Conservation (phyloP, 495 filamentous ascomycete species). For the Tuber borchii region DNA sequence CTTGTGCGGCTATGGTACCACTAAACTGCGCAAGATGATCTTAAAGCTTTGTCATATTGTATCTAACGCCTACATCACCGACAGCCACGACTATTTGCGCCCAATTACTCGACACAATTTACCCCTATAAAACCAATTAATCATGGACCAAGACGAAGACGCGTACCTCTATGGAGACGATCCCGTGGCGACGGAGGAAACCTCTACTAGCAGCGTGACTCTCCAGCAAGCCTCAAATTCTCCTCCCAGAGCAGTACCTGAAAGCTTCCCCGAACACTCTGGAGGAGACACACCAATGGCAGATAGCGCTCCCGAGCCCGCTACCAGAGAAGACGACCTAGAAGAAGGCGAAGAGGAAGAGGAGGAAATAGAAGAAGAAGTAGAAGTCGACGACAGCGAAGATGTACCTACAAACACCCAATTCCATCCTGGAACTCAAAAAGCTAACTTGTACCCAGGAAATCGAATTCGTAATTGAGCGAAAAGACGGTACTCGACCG, state of each 20-base stretch:
- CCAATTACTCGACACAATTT: neutral
- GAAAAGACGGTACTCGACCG: constrained; percentile 67
- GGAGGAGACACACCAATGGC: constrained; percentile 40
- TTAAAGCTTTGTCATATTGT: neutral
- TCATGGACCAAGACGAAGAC: constrained; percentile 42
- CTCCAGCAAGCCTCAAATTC: neutral
- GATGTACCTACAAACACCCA: constrained; percentile 21
- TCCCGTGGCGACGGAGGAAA: neutral
- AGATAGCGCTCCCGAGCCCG: constrained; percentile 19
- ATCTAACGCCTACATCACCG: neutral
- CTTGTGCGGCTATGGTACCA: neutral
- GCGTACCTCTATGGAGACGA: constrained; percentile 41
- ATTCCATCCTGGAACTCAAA: constrained; percentile 14
- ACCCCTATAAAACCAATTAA: constrained; percentile 5
- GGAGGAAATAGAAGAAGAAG: constrained; percentile 64
- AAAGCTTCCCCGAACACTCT: constrained; percentile 11
- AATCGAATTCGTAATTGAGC: constrained; percentile 88
- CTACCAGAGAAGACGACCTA: constrained; percentile 45
- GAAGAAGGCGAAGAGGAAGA: constrained; percentile 51
- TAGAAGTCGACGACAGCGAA: constrained; percentile 55
- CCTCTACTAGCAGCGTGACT: constrained; percentile 1
- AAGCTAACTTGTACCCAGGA: constrained; percentile 52
- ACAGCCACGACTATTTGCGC: neutral
- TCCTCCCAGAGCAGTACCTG: constrained; percentile 8
- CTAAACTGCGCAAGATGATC: neutral